Evolutionary conservation across 2,329 filamentous ascomycete genomes (phyloP), one percentile per base, ranked within the genome.

Genomic region (Botrytis sinoallii): DNA sequence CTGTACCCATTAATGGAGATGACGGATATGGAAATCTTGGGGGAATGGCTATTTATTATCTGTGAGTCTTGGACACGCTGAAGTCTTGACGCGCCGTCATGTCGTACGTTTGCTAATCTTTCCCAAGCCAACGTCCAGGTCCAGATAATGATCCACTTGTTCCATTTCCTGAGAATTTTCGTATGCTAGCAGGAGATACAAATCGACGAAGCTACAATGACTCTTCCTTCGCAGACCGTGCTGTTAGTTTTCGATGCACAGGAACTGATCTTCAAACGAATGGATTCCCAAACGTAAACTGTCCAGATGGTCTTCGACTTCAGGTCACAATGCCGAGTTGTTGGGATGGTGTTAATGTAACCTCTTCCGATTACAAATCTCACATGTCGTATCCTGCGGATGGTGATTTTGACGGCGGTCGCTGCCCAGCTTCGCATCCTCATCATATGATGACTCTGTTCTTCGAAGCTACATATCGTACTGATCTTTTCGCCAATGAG

Each of bases 301-400:
- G 89, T 79, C 83, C 85, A 20, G 81, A 84, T 55, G 84, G 88
- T 65, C 82, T 86, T 44, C 85, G 88, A 52, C 83, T 85, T 18
- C 86, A 90, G 77, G 83, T 89, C 38, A 86, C 85, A 78, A 90
- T 90, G 80, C 88, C 88, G 1, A 78, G 74, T 65, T 91, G 89
- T 83, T 91, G 89, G 89, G 85, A 91, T 74, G 89, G 89, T 55
- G 82, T 83, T 67, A 85, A 89, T 75, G 78, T 88, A 38, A 88
- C 90, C 78, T 84, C 84, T 6, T 70, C 82, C 0, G 84, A 90
- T 79, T 88, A 90, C 80, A 86, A 85, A 77, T 86, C 82, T 68
- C 89, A 90, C 76, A 84, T 90, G 79, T 82, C 84, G 1, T 89
- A 88, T 74, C 88, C 87, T 1, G 79, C 77, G 61, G 77, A 72